Conservation (phyloP, 345 rosid genomes). For the Sapria himalayana region DNA sequence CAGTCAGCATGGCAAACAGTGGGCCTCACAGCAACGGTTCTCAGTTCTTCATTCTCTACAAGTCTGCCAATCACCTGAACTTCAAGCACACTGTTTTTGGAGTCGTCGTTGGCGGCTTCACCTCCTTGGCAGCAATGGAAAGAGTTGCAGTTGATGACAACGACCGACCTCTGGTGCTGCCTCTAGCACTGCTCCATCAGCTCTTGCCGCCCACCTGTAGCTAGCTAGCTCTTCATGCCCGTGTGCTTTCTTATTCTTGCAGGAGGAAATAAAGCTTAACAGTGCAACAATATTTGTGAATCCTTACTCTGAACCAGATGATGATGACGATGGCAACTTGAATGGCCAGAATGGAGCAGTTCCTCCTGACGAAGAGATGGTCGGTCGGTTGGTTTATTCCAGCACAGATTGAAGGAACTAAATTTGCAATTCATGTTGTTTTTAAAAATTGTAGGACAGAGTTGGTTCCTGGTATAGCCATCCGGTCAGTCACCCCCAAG, state of each 20-base stretch:
- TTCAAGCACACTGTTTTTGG: constrained; percentile 92
- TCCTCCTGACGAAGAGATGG: no score
- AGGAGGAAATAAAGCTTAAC: constrained; percentile 78
- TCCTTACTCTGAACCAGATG: constrained; percentile 65
- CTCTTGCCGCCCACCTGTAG: no score
- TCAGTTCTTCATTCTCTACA: constrained; percentile 87
- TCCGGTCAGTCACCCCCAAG: constrained; percentile 49
- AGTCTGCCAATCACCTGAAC: constrained; percentile 90
- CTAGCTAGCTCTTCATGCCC: neutral
- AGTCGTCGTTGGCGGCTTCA: constrained; percentile 76
- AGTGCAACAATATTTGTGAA: constrained; percentile 58
- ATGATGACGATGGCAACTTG: constrained; percentile 64
- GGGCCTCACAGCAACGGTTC: constrained; percentile 97
- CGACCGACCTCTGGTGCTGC: constrained; percentile 56
- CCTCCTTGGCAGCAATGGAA: constrained; percentile 70
- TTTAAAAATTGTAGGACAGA: constrained; percentile 28
- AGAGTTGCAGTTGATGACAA: constrained; percentile 68
- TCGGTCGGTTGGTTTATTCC: no score
- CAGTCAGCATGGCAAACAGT: constrained; percentile 95
- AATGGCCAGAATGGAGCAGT: no score
- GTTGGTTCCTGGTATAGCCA: constrained; percentile 87
- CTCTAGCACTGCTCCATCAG: neutral
- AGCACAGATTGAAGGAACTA: no score
- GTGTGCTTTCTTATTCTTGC: constrained; percentile 11
- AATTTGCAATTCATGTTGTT: neutral